Evolutionary conservation across 192 early-diverging fungal species (phyloP), one percentile per base, ranked within the genome.

Genomic region (Coemansia interrupta): DNA sequence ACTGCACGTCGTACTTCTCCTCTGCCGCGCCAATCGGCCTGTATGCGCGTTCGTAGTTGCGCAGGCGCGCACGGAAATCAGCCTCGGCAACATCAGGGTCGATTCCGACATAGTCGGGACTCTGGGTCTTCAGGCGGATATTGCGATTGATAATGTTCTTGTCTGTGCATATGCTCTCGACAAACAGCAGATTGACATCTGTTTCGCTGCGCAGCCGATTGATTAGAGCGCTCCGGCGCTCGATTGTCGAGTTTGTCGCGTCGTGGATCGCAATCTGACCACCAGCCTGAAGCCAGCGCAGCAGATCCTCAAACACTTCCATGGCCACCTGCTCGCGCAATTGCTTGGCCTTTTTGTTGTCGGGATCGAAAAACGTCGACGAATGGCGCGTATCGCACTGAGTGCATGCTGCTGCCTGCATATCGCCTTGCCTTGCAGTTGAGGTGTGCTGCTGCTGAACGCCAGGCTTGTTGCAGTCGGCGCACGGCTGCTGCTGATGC

Each of bases 21-120:
- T 95, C 95, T 28, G 85, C 85, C 6, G 90, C 86, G 24, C 83
- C 84, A 26, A 99, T 80, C 0, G 93, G 82, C 56, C 91, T 82
- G 73, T 98, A 97, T n/a, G 89, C 87, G 20, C 86, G 84, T 73
- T 98, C 95, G 65, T 98, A 98, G 61, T 96, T 96, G 38, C 72
- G 81, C 53, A 95, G 87, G 14, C 96, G 84, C 4, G 83, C 86
- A 22, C 76, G 78, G 65, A 98, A 98, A 70, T 98, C 96, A 2
- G 79, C 78, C 19, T 93, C 78, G 53, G 96, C 95, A 46, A 83
- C 60, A n/a, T 83, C 80, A 0, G 87, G 89, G 48, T 92, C 88
- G 68, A 92, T 88, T 49, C 87, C 82, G 18, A 88, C 81, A 80
- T 98, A 98, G 72, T 98, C 96, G 9, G 96, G 96, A n/a, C 91